A percentile compares a stretch with the other conserved stretches of the same genome.
Evolutionary conservation across 345 rosid genomes (phyloP).

Genomic region (Melaleuca alternifolia): DNA sequence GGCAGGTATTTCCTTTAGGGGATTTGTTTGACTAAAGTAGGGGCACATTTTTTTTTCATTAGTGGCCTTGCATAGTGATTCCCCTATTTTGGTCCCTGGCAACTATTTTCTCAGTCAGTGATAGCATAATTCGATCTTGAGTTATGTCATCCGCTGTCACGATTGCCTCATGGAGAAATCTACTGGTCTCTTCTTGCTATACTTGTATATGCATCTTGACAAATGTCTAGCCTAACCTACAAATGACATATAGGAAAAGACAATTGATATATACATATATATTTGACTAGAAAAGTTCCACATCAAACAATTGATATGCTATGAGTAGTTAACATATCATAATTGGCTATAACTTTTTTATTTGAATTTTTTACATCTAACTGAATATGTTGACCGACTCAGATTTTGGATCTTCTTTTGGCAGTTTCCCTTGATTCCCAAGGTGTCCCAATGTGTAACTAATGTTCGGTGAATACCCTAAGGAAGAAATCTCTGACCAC

Average conservation of each 20-base stretch:
- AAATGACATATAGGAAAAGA: too few species aligned
- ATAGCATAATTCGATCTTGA: background rate
- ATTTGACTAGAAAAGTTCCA: too few species aligned
- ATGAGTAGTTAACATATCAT: too few species aligned
- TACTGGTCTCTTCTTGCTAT: background rate
- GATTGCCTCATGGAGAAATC: background rate
- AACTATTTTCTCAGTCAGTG: background rate
- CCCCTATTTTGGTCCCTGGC: background rate
- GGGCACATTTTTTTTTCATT: too few species aligned
- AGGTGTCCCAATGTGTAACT: background rate
- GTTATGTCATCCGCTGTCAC: background rate
- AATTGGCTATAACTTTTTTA: too few species aligned
- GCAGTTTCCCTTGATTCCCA: fast-evolving
- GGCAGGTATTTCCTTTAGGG: background rate
- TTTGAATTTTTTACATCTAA: too few species aligned
- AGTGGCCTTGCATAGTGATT: too few species aligned
- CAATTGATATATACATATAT: fast-evolving
- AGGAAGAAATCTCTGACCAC: background rate
- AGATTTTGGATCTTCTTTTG: background rate
- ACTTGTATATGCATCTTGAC: background rate
- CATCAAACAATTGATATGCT: background rate
- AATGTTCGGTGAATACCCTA: background rate
- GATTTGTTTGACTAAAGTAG: background rate
- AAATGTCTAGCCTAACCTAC: too few species aligned
- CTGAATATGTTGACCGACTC: background rate